phyloP scores from a whole-genome alignment of 768 basidiomycete genomes.

The Collybia nuda region DNA sequence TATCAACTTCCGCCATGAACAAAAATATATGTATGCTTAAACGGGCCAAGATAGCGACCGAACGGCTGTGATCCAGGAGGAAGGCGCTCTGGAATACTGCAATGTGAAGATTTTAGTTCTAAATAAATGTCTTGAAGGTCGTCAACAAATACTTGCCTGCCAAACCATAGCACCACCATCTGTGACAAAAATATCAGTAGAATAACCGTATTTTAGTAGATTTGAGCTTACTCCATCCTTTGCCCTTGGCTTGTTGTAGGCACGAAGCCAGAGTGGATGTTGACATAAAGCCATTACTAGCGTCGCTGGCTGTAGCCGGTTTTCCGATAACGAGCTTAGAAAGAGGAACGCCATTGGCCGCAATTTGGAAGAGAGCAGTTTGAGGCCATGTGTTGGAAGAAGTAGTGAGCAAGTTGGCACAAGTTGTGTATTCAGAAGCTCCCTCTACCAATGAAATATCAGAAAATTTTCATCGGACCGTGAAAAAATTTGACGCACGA shows the following conservation, averaged over 20 bases:
- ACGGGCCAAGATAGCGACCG: conserved; percentile 31
- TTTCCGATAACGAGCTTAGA: conserved; percentile 79
- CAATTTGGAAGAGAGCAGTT: conserved; percentile 59
- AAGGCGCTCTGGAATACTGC: conserved; percentile 28
- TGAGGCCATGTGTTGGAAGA: conserved; percentile 65
- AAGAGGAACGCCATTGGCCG: conserved; percentile 52
- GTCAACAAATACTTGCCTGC: conserved; percentile 24
- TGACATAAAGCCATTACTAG: conserved; percentile 62
- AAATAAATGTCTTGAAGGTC: not conserved
- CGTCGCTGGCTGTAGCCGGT: conserved; percentile 52
- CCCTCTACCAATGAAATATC: conserved; percentile 48
- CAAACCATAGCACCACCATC: conserved; percentile 39
- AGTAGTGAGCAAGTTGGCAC: conserved; percentile 52
- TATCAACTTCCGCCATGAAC: too few relatives aligned
- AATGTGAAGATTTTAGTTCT: not conserved
- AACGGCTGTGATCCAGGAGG: conserved; percentile 33
- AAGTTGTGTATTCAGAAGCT: conserved; percentile 61
- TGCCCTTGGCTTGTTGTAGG: conserved; percentile 53
- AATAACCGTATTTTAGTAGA: conserved; percentile 3
- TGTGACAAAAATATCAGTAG: conserved; percentile 5
- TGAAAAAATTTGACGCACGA: conserved; percentile 25
- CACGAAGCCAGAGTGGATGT: conserved; percentile 58
- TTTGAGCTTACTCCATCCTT: conserved; percentile 65
- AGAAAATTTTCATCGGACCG: conserved; percentile 1
- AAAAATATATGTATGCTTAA: conserved; percentile 17